Conservation (phyloP, 805 yeast genomes). For the Candida boleticola region DNA sequence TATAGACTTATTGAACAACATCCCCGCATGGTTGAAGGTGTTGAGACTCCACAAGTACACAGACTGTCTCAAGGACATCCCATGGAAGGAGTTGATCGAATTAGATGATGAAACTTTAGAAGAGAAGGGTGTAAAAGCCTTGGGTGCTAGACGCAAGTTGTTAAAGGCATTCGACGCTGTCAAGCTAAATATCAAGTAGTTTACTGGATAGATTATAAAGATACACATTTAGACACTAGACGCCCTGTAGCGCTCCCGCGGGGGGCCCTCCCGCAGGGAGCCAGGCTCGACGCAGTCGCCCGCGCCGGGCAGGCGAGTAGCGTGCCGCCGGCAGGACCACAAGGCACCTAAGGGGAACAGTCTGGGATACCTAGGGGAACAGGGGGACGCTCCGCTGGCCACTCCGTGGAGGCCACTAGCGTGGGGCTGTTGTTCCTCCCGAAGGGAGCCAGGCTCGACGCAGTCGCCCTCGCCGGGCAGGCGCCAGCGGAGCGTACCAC, state of each 20-base stretch:
- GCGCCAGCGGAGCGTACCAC: neutral
- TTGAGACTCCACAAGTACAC: slow-evolving; percentile 93
- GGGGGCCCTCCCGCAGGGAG: too few relatives aligned
- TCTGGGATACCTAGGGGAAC: too few relatives aligned
- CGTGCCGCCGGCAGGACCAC: too few relatives aligned
- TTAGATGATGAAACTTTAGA: slow-evolving; percentile 69
- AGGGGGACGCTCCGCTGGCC: neutral
- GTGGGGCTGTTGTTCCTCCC: slow-evolving; percentile 2
- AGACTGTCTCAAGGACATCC: slow-evolving; percentile 66
- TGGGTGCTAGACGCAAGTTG: slow-evolving; percentile 94
- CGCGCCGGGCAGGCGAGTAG: too few relatives aligned
- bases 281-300: neutral
- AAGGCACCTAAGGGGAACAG: too few relatives aligned
- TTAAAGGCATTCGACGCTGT: slow-evolving; percentile 89
- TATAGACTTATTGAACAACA: slow-evolving; percentile 58
- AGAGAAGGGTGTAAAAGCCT: slow-evolving; percentile 81
- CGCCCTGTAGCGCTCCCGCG: neutral
- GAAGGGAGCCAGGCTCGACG: neutral
- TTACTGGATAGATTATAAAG: slow-evolving; percentile 7
- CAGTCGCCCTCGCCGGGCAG: neutral
- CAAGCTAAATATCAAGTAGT: slow-evolving; percentile 21
- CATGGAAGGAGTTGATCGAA: slow-evolving; percentile 78
- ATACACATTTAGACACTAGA: slow-evolving; percentile 1
- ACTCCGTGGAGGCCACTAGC: slow-evolving; percentile 3
- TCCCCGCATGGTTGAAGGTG: slow-evolving; percentile 90